A percentile compares a stretch with the other conserved stretches of the same genome.
These are phyloP conservation scores for Garcia nutans DNA, from an alignment of 345 rosid species.

Conservation along the genomic window DNA sequence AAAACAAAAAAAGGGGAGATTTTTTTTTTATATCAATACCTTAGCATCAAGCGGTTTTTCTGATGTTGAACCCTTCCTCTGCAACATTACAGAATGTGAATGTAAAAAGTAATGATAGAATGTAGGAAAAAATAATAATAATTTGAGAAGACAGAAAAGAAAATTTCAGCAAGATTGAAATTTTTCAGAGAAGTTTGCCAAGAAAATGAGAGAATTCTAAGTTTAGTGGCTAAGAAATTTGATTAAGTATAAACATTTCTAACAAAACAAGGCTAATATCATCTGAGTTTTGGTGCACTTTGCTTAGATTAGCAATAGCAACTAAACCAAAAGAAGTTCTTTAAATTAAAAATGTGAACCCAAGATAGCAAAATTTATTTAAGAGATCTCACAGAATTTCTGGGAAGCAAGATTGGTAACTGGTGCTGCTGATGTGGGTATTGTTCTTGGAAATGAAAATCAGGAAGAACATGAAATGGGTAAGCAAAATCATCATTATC, in stretches of 20 bases:
- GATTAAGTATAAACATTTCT: too few species aligned
- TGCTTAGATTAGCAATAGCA: neutral
- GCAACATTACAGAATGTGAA: conserved; percentile 33
- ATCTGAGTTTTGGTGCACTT: neutral
- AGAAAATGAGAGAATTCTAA: conserved; percentile 19
- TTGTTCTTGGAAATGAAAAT: conserved; percentile 23
- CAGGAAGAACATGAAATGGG: conserved; percentile 27
- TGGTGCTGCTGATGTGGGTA: conserved; percentile 24
- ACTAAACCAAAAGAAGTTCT: neutral
- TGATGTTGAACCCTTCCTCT: conserved; percentile 83
- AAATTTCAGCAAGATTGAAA: neutral
- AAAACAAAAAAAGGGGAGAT: neutral
- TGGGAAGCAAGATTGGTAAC: conserved; percentile 20
- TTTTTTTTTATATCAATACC: conserved; percentile 40
- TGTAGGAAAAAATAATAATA: too few species aligned
- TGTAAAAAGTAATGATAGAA: neutral
- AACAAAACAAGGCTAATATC: neutral
- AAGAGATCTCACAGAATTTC: conserved; percentile 25
- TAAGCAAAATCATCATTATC: conserved; percentile 29
- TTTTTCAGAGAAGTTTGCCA: neutral
- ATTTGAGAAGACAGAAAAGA: neutral
- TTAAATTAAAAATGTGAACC: neutral
- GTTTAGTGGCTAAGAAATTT: conserved; percentile 17
- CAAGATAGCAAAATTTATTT: neutral
- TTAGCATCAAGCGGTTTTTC: conserved; percentile 90